A percentile compares a stretch with the other conserved stretches of the same genome.
These are phyloP conservation scores for Apodospora peruviana DNA, from an alignment of 495 filamentous ascomycete species.

Conservation along the genomic window DNA sequence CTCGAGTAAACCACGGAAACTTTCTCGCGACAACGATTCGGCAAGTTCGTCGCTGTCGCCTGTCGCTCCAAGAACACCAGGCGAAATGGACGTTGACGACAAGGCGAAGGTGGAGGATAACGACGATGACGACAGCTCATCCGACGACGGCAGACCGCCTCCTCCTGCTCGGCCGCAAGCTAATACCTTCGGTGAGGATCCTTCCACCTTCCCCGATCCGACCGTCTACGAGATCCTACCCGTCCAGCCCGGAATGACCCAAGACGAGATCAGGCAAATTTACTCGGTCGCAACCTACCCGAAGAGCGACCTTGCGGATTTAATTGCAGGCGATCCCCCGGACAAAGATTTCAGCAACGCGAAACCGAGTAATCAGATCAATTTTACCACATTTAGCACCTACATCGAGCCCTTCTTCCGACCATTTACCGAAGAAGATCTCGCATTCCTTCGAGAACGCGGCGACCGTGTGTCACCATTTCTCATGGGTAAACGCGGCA, in stretches of 20 bases:
- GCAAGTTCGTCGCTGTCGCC: slow-evolving; percentile 62
- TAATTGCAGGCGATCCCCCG: slow-evolving; percentile 82
- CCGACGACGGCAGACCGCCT: slow-evolving; percentile 74
- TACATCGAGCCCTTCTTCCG: slow-evolving; percentile 91
- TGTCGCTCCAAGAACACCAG: slow-evolving; percentile 42
- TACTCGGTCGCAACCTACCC: slow-evolving; percentile 85
- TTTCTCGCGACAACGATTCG: slow-evolving; percentile 48
- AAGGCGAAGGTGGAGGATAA: slow-evolving; percentile 43
- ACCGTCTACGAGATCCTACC: slow-evolving; percentile 90
- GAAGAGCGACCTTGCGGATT: slow-evolving; percentile 66
- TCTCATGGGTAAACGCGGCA: slow-evolving; percentile 78
- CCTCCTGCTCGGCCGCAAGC: slow-evolving; percentile 66
- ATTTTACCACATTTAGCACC: slow-evolving; percentile 77
- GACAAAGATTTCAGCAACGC: slow-evolving; percentile 93
- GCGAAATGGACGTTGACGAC: slow-evolving; percentile 45
- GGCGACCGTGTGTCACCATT: slow-evolving; percentile 81
- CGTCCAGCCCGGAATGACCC: slow-evolving; percentile 63
- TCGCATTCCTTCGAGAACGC: slow-evolving; percentile 85
- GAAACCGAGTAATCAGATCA: slow-evolving; percentile 90
- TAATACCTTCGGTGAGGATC: slow-evolving; percentile 85
- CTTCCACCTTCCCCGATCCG: slow-evolving; percentile 84
- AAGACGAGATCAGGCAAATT: slow-evolving; percentile 77
- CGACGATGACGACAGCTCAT: slow-evolving; percentile 51
- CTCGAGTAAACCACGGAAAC: slow-evolving; percentile 39
- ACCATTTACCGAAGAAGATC: slow-evolving; percentile 86